phyloP scores from a whole-genome alignment of 306 rosid species.

The Inga laurina region DNA sequence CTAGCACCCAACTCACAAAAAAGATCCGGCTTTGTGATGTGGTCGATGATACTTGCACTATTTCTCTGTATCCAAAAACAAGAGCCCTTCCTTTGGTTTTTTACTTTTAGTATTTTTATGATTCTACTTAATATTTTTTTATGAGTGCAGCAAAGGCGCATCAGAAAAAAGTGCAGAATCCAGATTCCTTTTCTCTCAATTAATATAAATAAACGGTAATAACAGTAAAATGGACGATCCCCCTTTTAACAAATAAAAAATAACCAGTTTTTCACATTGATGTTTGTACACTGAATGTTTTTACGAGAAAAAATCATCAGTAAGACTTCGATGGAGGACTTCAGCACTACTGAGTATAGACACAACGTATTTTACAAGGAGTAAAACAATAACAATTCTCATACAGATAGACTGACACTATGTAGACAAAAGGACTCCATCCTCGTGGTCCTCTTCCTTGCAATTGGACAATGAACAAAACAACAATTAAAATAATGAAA shows the following conservation, averaged over 20 bases:
- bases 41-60: not conserved
- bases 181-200: not conserved
- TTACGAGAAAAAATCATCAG: constrained; percentile 4
- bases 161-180: not conserved
- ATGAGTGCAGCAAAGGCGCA: not conserved
- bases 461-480: constrained; percentile 12
- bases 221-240: not conserved
- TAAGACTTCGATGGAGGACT: not conserved
- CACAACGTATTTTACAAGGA: constrained; percentile 22
- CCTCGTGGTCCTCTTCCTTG: constrained; percentile 26
- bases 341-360: not conserved
- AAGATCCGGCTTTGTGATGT: not conserved
- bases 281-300: constrained; percentile 18
- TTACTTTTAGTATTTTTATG: not conserved
- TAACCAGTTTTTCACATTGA: not conserved
- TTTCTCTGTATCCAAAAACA: not conserved
- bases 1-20: not conserved
- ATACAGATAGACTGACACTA: constrained; percentile 11
- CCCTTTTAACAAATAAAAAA: not conserved
- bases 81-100: not conserved
- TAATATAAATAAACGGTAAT: not conserved
- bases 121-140: not conserved
- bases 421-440: constrained; percentile 16
- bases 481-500: not conserved
- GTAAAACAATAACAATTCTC: not conserved